These are phyloP conservation scores for Lentinula detonsa DNA, from an alignment of 768 basidiomycete species.

Conservation along the genomic window DNA sequence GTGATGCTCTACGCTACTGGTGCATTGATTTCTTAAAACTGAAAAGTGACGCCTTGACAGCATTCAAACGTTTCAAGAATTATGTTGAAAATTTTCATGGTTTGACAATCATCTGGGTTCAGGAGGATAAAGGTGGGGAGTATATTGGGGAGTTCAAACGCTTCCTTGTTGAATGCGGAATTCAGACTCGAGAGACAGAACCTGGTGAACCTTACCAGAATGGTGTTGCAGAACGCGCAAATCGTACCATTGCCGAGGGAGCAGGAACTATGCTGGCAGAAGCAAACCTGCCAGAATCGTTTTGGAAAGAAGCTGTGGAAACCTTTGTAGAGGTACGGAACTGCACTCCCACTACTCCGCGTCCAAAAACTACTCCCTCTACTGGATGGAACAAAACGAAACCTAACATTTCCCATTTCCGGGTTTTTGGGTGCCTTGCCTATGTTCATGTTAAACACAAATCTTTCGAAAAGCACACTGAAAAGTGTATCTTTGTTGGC, in stretches of 20 bases:
- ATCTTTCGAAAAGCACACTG: constrained; percentile 10
- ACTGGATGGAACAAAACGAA: constrained; percentile 14
- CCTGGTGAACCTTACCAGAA: constrained; percentile 23
- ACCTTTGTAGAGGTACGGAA: constrained; percentile 13
- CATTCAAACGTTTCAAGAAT: no score
- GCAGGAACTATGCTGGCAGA: constrained; percentile 17
- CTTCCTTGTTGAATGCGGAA: no score
- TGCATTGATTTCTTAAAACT: no score
- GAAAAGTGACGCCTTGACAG: no score
- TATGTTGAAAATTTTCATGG: no score
- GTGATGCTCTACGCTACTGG: no score
- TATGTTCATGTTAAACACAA: constrained; percentile 19
- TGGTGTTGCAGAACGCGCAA: constrained; percentile 27
- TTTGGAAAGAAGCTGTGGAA: constrained; percentile 5
- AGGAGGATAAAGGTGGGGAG: no score
- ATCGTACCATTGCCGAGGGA: constrained; percentile 19
- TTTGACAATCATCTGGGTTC: no score
- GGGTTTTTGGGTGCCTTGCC: constrained; percentile 18
- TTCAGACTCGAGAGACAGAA: background rate
- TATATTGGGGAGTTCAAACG: no score
- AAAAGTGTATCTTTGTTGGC: constrained; percentile 18
- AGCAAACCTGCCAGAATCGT: background rate
- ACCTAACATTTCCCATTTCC: constrained; percentile 15
- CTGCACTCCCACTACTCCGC: constrained; percentile 13
- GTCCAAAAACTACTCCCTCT: constrained; percentile 18